Conservation (phyloP, 73 alveolate genomes). For the Effrenium voratum region DNA sequence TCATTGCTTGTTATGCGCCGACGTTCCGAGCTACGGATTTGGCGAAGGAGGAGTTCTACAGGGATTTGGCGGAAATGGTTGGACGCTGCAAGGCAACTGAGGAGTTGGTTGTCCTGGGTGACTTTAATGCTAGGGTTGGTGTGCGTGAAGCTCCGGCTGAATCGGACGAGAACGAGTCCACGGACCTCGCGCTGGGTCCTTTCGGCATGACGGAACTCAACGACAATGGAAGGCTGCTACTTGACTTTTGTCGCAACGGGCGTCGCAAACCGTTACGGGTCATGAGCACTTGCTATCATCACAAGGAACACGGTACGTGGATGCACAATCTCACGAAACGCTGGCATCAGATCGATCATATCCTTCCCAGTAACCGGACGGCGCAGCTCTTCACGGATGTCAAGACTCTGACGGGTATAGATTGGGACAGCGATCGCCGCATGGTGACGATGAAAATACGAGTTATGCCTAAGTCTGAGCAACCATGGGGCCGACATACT, state of each 20-base stretch:
- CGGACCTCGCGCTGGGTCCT: not conserved
- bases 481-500: not conserved
- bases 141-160: not conserved
- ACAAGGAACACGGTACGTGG: constrained; percentile 17
- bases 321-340: not conserved
- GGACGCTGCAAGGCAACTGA: not conserved
- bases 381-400: not conserved
- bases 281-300: constrained; percentile 2
- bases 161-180: not conserved
- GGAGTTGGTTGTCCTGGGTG: constrained; percentile 16
- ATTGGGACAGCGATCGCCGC: not conserved
- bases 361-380: not conserved
- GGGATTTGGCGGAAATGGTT: not conserved
- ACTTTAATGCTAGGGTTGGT: constrained; percentile 48
- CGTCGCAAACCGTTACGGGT: not conserved
- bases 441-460: not conserved
- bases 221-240: constrained; percentile 14
- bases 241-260: not conserved
- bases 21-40: not conserved
- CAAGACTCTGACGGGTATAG: not conserved
- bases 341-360: constrained; percentile 48
- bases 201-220: constrained; percentile 10
- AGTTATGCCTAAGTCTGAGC: not conserved
- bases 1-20: constrained; percentile 5
- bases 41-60: constrained; percentile 22